Percentiles rank a stretch among this genome's conserved stretches.
Evolutionary conservation across 495 filamentous ascomycete species (phyloP).

Genomic region (Podospora comata): DNA sequence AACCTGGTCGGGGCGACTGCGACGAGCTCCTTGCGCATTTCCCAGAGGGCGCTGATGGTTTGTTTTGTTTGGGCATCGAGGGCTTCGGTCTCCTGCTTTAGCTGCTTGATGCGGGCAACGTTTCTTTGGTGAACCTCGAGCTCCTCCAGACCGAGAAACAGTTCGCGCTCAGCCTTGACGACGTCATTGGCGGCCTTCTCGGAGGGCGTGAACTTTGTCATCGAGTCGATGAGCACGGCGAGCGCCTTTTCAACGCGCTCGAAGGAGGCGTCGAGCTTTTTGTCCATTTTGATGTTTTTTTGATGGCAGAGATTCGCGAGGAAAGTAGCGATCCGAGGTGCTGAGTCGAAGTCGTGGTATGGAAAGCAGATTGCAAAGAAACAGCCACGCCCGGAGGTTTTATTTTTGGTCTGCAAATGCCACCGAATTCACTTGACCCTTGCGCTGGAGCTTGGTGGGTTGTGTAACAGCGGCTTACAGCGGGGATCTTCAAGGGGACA

Average conservation of each 20-base stretch:
- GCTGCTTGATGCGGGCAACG: slow-evolving; percentile 57
- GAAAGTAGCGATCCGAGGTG: neutral
- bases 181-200: slow-evolving; percentile 60
- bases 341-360: neutral
- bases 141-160: slow-evolving; percentile 57
- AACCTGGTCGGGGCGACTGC: slow-evolving; percentile 53
- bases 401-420: neutral
- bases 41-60: slow-evolving; percentile 57
- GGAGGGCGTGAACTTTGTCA: slow-evolving; percentile 74
- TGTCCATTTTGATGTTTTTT: slow-evolving; percentile 50
- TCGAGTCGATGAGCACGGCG: slow-evolving; percentile 65
- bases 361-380: neutral
- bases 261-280: slow-evolving; percentile 57
- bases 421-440: neutral
- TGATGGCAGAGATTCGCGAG: neutral
- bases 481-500: neutral
- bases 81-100: slow-evolving; percentile 56
- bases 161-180: slow-evolving; percentile 62
- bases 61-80: slow-evolving; percentile 62
- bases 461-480: neutral
- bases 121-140: slow-evolving; percentile 69
- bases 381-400: neutral
- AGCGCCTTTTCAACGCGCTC: slow-evolving; percentile 67
- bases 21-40: slow-evolving; percentile 63
- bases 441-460: neutral